phyloP scores from a whole-genome alignment of 2,329 filamentous ascomycete genomes.

The Aspergillus phoenicis region DNA sequence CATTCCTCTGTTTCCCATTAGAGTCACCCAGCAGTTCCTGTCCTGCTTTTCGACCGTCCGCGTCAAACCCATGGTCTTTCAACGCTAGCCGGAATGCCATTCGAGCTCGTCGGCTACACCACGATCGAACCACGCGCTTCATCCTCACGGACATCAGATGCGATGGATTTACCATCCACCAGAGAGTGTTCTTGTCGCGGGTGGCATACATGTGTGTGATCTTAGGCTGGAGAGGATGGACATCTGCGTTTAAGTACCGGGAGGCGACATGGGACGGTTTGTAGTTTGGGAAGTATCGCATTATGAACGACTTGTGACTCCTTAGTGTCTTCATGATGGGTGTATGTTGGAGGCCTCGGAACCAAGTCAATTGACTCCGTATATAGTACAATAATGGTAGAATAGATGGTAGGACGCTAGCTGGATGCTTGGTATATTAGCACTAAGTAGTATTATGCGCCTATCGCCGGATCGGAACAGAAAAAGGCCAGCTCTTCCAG shows the following conservation, averaged over 20 bases:
- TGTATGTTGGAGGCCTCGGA: neutral
- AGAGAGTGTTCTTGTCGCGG: constrained; percentile 48
- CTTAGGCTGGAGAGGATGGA: constrained; percentile 42
- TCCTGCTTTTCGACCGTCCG: constrained; percentile 29
- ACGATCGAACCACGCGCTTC: constrained; percentile 53
- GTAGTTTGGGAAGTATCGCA: constrained; percentile 29
- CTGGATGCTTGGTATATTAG: neutral
- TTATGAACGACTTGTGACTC: constrained; percentile 22
- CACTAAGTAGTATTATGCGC: neutral
- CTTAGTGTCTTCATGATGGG: constrained; percentile 24
- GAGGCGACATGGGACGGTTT: constrained; percentile 29
- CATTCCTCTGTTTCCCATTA: constrained; percentile 14
- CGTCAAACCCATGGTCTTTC: constrained; percentile 49
- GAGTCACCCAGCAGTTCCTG: neutral
- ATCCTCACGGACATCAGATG: constrained; percentile 37
- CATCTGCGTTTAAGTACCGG: constrained; percentile 32
- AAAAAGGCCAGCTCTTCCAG: neutral
- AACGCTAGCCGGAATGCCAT: constrained; percentile 51
- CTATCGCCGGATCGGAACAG: neutral
- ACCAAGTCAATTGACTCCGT: neutral
- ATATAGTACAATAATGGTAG: neutral
- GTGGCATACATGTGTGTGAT: constrained; percentile 39
- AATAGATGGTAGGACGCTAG: neutral
- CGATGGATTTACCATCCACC: constrained; percentile 49
- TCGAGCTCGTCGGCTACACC: constrained; percentile 47